A percentile compares a stretch with the other conserved stretches of the same genome.
phyloP scores from a whole-genome alignment of 495 filamentous ascomycete species.

The Aspergillus hancockii region DNA sequence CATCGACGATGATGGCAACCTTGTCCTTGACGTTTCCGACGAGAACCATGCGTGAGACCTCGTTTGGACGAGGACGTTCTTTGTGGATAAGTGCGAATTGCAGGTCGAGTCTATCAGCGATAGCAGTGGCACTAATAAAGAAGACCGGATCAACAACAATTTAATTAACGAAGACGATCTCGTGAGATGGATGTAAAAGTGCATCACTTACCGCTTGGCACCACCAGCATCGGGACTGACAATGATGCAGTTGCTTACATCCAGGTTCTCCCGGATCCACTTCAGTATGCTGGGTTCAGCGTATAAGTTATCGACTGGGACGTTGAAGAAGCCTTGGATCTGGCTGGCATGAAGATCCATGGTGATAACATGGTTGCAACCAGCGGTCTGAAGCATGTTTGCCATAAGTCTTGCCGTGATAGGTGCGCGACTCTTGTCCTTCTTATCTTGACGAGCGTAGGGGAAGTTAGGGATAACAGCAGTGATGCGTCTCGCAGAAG shows the following conservation, averaged over 20 bases:
- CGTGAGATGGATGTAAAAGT: background rate
- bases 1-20: conserved; percentile 77
- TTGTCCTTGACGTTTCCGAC: conserved; percentile 63
- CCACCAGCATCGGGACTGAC: conserved; percentile 96
- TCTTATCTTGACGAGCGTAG: conserved; percentile 99
- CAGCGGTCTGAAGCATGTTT: conserved; percentile 96
- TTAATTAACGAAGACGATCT: conserved; percentile 10
- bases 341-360: conserved; percentile 74
- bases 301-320: conserved; percentile 96
- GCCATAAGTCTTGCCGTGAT: conserved; percentile 88
- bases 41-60: conserved; percentile 93
- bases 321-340: conserved; percentile 92
- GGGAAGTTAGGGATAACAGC: conserved; percentile 95
- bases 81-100: conserved; percentile 99
- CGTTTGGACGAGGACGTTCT: conserved; percentile 91
- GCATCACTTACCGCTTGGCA: conserved; percentile 75
- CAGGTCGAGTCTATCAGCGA: conserved; percentile 90
- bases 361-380: conserved; percentile 82
- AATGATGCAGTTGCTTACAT: conserved; percentile 83
- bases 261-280: conserved; percentile 87
- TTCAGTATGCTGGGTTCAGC: conserved; percentile 90
- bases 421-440: conserved; percentile 91
- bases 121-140: conserved; percentile 75
- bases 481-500: conserved; percentile 90
- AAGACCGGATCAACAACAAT: background rate